These are phyloP conservation scores for Barnettozyma botsteinii DNA, from an alignment of 805 yeast species.

Conservation along the genomic window DNA sequence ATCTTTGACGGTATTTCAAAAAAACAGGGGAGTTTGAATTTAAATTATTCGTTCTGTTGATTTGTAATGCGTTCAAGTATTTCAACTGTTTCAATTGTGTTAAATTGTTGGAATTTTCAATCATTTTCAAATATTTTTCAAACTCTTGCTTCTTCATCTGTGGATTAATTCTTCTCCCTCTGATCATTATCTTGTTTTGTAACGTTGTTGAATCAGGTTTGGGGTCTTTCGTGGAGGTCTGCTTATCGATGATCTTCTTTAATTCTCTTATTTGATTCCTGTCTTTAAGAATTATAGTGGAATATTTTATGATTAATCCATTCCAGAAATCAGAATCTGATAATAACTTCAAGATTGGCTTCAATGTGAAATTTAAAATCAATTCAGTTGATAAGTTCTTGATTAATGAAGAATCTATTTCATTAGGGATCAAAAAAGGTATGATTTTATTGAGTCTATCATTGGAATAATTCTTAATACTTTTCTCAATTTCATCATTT, in stretches of 20 bases:
- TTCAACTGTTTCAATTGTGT: constrained; percentile 44
- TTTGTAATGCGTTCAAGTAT: constrained; percentile 41
- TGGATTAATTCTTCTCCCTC: constrained; percentile 29
- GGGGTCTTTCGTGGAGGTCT: constrained; percentile 24
- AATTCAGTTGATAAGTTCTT: constrained; percentile 54
- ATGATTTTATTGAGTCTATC: constrained; percentile 36
- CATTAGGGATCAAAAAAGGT: constrained; percentile 44
- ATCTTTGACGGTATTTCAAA: constrained; percentile 26
- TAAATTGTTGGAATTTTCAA: constrained; percentile 29
- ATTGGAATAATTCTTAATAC: constrained; percentile 47
- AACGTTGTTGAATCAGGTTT: neutral
- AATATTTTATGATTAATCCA: constrained; percentile 48
- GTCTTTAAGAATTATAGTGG: constrained; percentile 64
- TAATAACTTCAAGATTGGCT: constrained; percentile 46
- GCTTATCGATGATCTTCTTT: constrained; percentile 63
- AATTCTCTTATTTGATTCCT: constrained; percentile 68
- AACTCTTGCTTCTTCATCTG: constrained; percentile 36
- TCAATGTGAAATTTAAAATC: too few species aligned
- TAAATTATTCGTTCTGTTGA: constrained; percentile 33
- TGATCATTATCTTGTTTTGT: constrained; percentile 13
- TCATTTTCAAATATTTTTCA: constrained; percentile 34
- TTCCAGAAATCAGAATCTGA: constrained; percentile 78
- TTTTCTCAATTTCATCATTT: constrained; percentile 30
- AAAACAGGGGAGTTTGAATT: constrained; percentile 26
- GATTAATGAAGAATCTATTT: constrained; percentile 42